Evolutionary conservation across 129 eudicot species (phyloP).

Genomic region (Solidago caesia): DNA sequence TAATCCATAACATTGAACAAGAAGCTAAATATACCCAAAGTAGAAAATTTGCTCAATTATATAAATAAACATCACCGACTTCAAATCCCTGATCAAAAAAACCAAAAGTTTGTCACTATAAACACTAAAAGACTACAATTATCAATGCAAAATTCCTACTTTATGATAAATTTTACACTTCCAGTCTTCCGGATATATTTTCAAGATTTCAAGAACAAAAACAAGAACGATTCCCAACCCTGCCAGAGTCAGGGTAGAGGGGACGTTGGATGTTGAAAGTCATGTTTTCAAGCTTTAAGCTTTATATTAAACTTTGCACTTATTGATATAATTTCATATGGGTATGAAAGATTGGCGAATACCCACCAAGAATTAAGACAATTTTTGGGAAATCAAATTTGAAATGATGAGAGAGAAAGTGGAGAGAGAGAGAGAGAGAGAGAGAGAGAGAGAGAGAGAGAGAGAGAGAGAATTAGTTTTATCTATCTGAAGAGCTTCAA

Average conservation of each 20-base stretch:
- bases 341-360: neutral
- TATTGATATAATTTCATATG: conserved; percentile 23
- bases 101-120: neutral
- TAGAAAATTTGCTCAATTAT: neutral
- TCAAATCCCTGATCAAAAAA: conserved; percentile 24
- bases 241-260: too few species aligned
- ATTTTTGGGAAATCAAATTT: conserved; percentile 12
- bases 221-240: too few species aligned
- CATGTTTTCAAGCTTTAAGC: neutral
- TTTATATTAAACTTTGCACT: conserved; percentile 11
- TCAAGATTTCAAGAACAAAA: neutral
- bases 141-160: conserved; percentile 9
- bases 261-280: too few species aligned
- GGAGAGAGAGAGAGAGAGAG: neutral
- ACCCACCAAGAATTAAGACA: conserved; percentile 11
- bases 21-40: conserved; percentile 17
- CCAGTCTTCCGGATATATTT: conserved; percentile 16
- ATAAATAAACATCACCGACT: conserved; percentile 13
- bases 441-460: too few species aligned
- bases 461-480: neutral
- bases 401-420: conserved; percentile 27
- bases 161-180: conserved; percentile 17
- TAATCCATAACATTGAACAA: conserved; percentile 28
- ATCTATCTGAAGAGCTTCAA: conserved; percentile 17
- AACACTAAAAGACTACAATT: neutral